Evolutionary conservation across 2,329 filamentous ascomycete species (phyloP), one percentile per base, ranked within the genome.

Genomic region (Atkinsonella hypoxylon): DNA sequence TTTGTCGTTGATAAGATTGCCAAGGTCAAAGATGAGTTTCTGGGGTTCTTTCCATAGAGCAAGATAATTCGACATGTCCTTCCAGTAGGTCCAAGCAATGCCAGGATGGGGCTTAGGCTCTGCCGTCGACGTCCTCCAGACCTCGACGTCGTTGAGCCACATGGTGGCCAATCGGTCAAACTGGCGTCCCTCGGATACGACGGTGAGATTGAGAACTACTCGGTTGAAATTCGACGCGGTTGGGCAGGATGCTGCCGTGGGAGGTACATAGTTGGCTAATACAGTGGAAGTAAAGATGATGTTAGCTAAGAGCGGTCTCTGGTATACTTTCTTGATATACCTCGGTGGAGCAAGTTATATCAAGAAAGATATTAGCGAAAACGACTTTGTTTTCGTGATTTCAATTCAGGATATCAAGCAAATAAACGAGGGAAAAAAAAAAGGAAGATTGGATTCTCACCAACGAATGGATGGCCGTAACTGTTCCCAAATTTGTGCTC

Each of bases 51-150:
- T 80, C 78, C 87, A 89, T 12, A 93, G 69, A 4, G 78, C 72
- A 15, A 83, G 68, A 61, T 82, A 90, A 49, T 77, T 74, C 1
- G 83, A 86, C 79, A 89, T 81, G 62, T 94, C 87, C 65, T 91
- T 93, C 50, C 82, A 70, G 61, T 87, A 89, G 1, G 77, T 81
- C 85, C 85, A 91, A 43, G 76, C 69, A 54, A 93, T 89, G 7
- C 87, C 87, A 20, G 74, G 74, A 4, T 69, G 58, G 4, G 59
- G 56, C 0, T 81, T 87, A 1, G 88, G 87, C 67, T 94, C 85
- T 4, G 87, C 85, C 1, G 88, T 94, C 5, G 86, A 89, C 2
- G 87, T 90, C 22, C 87, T 75, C 73, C 85, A 93, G n/a, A 94
- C 75, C 63, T 94, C 87, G 10, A 78, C 81, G 62, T 91, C 85